These are phyloP conservation scores for Fonsecaea multimorphosa DNA, from an alignment of 2,329 filamentous ascomycete genomes.

Conservation along the genomic window DNA sequence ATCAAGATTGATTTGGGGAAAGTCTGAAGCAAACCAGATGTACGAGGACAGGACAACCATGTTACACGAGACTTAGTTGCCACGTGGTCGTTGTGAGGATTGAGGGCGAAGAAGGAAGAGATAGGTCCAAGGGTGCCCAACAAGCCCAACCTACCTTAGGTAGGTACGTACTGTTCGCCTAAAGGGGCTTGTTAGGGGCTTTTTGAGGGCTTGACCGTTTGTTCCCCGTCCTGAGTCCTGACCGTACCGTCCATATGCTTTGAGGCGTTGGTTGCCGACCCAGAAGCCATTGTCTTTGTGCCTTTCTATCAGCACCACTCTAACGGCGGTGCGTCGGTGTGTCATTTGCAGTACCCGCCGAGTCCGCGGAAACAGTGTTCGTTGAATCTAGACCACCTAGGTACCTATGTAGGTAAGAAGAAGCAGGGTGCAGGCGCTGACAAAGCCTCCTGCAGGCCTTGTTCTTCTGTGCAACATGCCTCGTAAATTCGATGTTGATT, in stretches of 20 bases:
- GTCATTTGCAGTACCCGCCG: neutral
- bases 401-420: neutral
- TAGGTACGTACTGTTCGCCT: neutral
- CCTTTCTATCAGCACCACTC: neutral
- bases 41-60: neutral
- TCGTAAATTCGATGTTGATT: conserved; percentile 5
- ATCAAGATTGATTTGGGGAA: neutral
- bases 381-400: neutral
- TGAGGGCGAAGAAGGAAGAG: neutral
- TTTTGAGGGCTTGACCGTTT: neutral
- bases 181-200: neutral
- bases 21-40: neutral
- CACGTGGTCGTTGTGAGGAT: conserved; percentile 16
- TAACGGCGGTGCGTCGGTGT: neutral
- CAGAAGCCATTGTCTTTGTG: neutral
- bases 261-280: neutral
- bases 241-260: neutral
- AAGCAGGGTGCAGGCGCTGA: conserved; percentile 2
- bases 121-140: neutral
- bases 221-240: neutral
- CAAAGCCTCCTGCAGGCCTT: conserved; percentile 13
- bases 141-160: neutral
- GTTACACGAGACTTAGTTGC: conserved; percentile 12
- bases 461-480: conserved; percentile 14
- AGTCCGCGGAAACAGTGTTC: neutral